Percentiles rank a stretch among this genome's conserved stretches.
Evolutionary conservation across 23 red algal species (phyloP).

Genomic region (Agarophyton chilense): DNA sequence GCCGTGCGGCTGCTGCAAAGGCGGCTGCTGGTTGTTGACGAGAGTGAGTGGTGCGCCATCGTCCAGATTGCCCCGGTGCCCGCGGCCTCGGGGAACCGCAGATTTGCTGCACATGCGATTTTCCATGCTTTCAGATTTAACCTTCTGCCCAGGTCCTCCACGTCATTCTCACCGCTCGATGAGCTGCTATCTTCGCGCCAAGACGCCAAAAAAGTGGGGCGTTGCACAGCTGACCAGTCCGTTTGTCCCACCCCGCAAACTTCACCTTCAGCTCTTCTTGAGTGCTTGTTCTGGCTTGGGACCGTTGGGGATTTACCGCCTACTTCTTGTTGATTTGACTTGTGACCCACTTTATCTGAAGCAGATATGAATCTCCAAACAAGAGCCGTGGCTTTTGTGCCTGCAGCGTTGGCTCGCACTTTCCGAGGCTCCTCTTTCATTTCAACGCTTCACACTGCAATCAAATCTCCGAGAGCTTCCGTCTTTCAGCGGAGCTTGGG

Average conservation of each 20-base stretch:
- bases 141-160: background rate
- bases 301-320: background rate
- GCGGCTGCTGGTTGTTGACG: background rate
- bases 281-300: too few species aligned
- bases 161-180: background rate
- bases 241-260: too few species aligned
- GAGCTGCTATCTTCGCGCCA: too few species aligned
- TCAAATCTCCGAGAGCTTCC: background rate
- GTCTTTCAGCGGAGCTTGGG: background rate
- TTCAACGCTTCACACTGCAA: background rate
- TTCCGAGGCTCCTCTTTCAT: constrained; percentile 8
- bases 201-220: too few species aligned
- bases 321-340: background rate
- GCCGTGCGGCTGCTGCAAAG: background rate
- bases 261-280: too few species aligned
- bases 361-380: background rate
- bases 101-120: constrained; percentile 9
- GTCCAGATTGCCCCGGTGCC: background rate
- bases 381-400: constrained; percentile 20
- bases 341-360: background rate
- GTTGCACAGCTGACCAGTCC: too few species aligned
- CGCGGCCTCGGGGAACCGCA: background rate
- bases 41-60: background rate
- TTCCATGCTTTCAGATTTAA: background rate
- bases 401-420: background rate